phyloP scores from a whole-genome alignment of 116 monocot genomes.

The Posidonia oceanica region DNA sequence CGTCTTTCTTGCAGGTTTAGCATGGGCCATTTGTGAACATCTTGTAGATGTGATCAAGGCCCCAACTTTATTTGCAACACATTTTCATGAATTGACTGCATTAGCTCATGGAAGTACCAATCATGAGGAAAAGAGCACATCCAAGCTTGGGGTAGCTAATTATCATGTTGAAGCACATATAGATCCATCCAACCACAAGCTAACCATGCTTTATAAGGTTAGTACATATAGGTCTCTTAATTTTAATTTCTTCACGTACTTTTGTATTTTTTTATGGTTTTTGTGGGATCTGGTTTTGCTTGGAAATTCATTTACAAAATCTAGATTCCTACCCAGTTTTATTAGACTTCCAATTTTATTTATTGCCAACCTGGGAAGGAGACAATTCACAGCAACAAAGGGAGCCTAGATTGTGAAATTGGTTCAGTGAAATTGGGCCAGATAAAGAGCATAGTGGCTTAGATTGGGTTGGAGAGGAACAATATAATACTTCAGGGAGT shows the following conservation, averaged over 20 bases:
- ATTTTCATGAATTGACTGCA: conserved; percentile 94
- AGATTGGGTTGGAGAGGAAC: too few relatives aligned
- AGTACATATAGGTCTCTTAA: neutral
- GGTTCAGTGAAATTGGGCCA: too few relatives aligned
- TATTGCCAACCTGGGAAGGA: too few relatives aligned
- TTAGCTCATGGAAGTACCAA: conserved; percentile 38
- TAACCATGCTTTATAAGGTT: conserved; percentile 99
- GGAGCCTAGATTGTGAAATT: too few relatives aligned
- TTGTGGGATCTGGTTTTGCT: neutral
- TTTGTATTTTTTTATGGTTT: neutral
- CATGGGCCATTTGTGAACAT: conserved; percentile 97
- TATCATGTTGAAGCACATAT: conserved; percentile 98
- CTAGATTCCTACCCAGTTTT: too few relatives aligned
- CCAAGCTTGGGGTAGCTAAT: conserved; percentile 59
- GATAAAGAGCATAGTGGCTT: too few relatives aligned
- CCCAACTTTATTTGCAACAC: conserved; percentile 93
- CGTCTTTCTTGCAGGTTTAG: conserved; percentile 52
- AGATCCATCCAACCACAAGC: conserved; percentile 64
- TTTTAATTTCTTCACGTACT: neutral
- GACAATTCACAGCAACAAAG: too few relatives aligned
- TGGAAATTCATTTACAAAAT: too few relatives aligned
- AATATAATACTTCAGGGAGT: too few relatives aligned
- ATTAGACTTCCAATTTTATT: too few relatives aligned
- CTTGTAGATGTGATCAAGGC: conserved; percentile 80
- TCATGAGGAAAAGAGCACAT: conserved; percentile 7